A percentile compares a stretch with the other conserved stretches of the same genome.
Conservation (phyloP, 306 rosid genomes). For the Quillaja saponaria region DNA sequence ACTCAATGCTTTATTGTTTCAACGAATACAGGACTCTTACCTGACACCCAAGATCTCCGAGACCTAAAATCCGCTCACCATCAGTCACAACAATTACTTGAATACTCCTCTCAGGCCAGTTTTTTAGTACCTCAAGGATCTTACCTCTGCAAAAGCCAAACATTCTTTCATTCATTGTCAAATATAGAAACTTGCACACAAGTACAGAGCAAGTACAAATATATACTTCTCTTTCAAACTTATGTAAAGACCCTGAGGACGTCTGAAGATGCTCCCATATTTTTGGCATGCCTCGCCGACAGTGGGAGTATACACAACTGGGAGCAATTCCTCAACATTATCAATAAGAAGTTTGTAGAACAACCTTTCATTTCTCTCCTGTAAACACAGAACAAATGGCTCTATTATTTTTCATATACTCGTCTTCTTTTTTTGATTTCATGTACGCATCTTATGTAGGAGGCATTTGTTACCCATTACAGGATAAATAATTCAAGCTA, state of each 20-base stretch:
- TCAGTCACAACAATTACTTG: slow-evolving; percentile 94
- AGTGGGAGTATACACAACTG: slow-evolving; percentile 86
- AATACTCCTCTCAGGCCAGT: slow-evolving; percentile 87
- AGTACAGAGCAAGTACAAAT: slow-evolving; percentile 3
- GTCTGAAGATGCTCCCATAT: slow-evolving; percentile 91
- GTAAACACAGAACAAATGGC: slow-evolving; percentile 32
- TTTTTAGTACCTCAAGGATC: slow-evolving; percentile 89
- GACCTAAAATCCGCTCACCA: slow-evolving; percentile 95
- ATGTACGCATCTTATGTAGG: not conserved
- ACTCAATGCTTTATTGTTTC: too few relatives aligned
- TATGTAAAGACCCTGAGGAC: slow-evolving; percentile 98
- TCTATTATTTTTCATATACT: slow-evolving; percentile 13
- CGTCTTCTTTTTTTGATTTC: not conserved
- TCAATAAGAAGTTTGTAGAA: slow-evolving; percentile 85
- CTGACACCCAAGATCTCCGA: slow-evolving; percentile 99
- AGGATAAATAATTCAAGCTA: not conserved
- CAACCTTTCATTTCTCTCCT: slow-evolving; percentile 91
- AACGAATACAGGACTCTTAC: too few relatives aligned
- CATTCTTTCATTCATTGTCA: slow-evolving; percentile 10
- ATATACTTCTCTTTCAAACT: slow-evolving; percentile 90
- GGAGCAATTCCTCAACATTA: slow-evolving; percentile 86
- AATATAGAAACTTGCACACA: slow-evolving; percentile 12
- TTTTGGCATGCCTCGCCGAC: slow-evolving; percentile 98
- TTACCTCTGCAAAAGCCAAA: slow-evolving; percentile 60
- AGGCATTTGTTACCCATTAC: not conserved